Evolutionary conservation across 192 early-diverging fungal species (phyloP).

Genomic region (Phycomyces nitens): DNA sequence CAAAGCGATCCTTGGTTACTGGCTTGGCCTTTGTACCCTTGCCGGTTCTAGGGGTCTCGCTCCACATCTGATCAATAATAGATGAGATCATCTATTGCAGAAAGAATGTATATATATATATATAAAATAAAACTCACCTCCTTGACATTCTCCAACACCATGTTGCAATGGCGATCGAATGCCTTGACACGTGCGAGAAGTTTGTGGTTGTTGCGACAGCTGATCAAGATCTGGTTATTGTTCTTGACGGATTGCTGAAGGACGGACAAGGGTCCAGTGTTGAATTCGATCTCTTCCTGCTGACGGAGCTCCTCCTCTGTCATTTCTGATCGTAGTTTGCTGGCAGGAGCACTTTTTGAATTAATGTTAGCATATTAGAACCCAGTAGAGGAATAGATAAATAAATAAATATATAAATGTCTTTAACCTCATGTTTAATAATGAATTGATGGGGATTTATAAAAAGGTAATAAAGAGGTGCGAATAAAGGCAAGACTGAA

Average conservation of each 20-base stretch:
- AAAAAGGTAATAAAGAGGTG: background rate
- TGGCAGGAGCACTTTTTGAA: slow-evolving; percentile 13
- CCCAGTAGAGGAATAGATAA: no score
- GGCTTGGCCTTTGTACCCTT: slow-evolving; percentile 97
- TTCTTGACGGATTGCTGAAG: slow-evolving; percentile 91
- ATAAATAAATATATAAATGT: background rate
- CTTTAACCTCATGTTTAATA: background rate
- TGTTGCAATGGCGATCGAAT: slow-evolving; percentile 99
- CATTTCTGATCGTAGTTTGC: slow-evolving; percentile 62
- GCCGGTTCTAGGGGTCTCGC: slow-evolving; percentile 83
- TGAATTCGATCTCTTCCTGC: slow-evolving; percentile 93
- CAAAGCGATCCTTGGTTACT: slow-evolving; percentile 97
- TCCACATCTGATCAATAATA: slow-evolving; percentile 76
- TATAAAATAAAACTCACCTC: slow-evolving; percentile 54
- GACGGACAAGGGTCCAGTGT: slow-evolving; percentile 95
- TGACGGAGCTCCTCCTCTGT: slow-evolving; percentile 87
- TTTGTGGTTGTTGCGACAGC: slow-evolving; percentile 96
- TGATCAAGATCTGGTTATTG: slow-evolving; percentile 95
- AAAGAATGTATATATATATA: background rate
- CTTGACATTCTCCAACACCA: slow-evolving; percentile 99
- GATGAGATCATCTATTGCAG: background rate
- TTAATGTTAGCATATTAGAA: background rate
- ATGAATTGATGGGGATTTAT: background rate
- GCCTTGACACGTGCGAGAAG: slow-evolving; percentile 96
- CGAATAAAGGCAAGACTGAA: background rate